Conservation (phyloP, 192 early-diverging fungal species). For the Funneliformis geosporum region DNA sequence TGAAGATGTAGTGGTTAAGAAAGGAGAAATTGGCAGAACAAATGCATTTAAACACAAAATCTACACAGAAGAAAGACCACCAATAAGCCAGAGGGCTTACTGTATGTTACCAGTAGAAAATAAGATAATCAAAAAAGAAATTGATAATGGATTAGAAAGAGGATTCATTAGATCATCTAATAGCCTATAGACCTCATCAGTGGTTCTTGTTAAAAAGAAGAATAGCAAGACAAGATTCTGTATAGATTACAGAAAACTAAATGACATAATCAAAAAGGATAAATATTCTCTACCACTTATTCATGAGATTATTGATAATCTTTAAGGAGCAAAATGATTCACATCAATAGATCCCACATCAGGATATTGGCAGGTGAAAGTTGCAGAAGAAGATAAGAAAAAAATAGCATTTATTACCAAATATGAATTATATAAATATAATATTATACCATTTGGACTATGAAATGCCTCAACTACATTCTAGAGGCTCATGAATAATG, state of each 20-base stretch:
- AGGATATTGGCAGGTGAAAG: constrained; percentile 28
- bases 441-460: constrained; percentile 20
- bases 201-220: constrained; percentile 45
- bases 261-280: constrained; percentile 40
- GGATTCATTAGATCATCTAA: too few species aligned
- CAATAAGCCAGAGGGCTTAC: too few species aligned
- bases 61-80: too few species aligned
- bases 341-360: constrained; percentile 8
- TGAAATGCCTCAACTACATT: not conserved
- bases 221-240: constrained; percentile 36
- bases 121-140: too few species aligned
- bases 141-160: too few species aligned
- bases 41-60: too few species aligned
- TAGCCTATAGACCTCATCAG: too few species aligned
- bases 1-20: too few species aligned
- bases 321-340: constrained; percentile 33
- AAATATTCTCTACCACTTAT: constrained; percentile 46
- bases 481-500: too few species aligned
- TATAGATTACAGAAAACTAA: constrained; percentile 49
- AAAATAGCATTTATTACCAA: constrained; percentile 37
- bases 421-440: constrained; percentile 42
- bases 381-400: constrained; percentile 19
- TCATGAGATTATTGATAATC: constrained; percentile 39
- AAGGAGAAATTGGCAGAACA: too few species aligned
- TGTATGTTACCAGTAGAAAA: too few species aligned